These are phyloP conservation scores for Alternaria arborescens DNA, from an alignment of 2,329 filamentous ascomycete species.

Conservation along the genomic window DNA sequence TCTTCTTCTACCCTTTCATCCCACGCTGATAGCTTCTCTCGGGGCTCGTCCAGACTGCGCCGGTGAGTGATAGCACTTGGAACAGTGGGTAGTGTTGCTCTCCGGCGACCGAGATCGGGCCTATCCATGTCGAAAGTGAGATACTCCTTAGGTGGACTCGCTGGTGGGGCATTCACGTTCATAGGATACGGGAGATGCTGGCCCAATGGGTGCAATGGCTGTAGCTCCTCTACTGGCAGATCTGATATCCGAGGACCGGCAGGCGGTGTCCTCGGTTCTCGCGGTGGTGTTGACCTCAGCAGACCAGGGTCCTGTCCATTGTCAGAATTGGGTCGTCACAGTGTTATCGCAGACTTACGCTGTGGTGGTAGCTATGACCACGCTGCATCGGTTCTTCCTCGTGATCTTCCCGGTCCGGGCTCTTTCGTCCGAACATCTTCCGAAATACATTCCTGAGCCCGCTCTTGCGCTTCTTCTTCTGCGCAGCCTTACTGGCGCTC, in stretches of 20 bases:
- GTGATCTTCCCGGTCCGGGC: constrained; percentile 36
- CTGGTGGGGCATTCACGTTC: constrained; percentile 52
- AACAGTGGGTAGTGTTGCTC: constrained; percentile 49
- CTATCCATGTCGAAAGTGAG: constrained; percentile 42
- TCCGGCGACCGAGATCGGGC: constrained; percentile 36
- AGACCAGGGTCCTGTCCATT: constrained; percentile 42
- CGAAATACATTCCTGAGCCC: constrained; percentile 48
- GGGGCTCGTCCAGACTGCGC: constrained; percentile 39
- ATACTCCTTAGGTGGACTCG: constrained; percentile 47
- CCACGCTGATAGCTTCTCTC: constrained; percentile 34
- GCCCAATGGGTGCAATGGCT: constrained; percentile 47
- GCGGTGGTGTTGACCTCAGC: constrained; percentile 33
- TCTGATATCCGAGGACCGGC: constrained; percentile 45
- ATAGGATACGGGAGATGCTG: constrained; percentile 52
- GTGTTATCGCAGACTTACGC: constrained; percentile 33
- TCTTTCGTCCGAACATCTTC: constrained; percentile 50
- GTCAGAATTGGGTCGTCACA: constrained; percentile 12
- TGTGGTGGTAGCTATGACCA: constrained; percentile 47
- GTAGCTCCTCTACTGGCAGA: constrained; percentile 42
- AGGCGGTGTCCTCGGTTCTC: constrained; percentile 27
- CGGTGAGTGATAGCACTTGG: constrained; percentile 35
- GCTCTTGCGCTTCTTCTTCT: constrained; percentile 49
- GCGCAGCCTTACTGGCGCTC: constrained; percentile 32
- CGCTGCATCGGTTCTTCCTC: constrained; percentile 31
- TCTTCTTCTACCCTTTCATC: constrained; percentile 42